These are phyloP conservation scores for Knufia petricola DNA, from an alignment of 2,329 filamentous ascomycete genomes.

Conservation along the genomic window DNA sequence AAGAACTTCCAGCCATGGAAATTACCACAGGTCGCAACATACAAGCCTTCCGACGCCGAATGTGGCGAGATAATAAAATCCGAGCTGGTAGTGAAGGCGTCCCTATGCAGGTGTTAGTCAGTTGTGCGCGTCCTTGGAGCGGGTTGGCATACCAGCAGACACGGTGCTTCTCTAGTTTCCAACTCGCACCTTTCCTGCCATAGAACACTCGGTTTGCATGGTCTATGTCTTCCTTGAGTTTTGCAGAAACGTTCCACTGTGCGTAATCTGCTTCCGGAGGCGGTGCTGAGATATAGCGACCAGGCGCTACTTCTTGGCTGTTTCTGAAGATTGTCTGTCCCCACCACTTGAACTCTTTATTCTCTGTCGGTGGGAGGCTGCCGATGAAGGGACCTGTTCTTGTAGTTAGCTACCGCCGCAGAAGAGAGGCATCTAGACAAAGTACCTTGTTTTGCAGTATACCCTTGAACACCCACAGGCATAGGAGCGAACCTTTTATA, in stretches of 20 bases:
- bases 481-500: slow-evolving; percentile 31
- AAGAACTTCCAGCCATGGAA: slow-evolving; percentile 46
- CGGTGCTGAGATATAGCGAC: slow-evolving; percentile 47
- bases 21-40: slow-evolving; percentile 35
- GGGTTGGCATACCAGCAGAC: slow-evolving; percentile 52
- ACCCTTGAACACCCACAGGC: slow-evolving; percentile 39
- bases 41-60: slow-evolving; percentile 32
- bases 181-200: slow-evolving; percentile 45
- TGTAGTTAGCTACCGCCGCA: slow-evolving; percentile 14
- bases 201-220: slow-evolving; percentile 50
- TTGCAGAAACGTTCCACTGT: slow-evolving; percentile 51
- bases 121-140: slow-evolving; percentile 8
- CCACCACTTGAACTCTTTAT: slow-evolving; percentile 48
- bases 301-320: slow-evolving; percentile 43
- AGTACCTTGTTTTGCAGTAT: slow-evolving; percentile 29
- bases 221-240: slow-evolving; percentile 50
- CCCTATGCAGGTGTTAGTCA: slow-evolving; percentile 37
- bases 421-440: neutral
- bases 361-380: slow-evolving; percentile 45
- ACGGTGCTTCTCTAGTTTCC: slow-evolving; percentile 53
- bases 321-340: slow-evolving; percentile 52
- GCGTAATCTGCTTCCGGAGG: slow-evolving; percentile 48
- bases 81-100: slow-evolving; percentile 52
- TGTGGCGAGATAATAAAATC: slow-evolving; percentile 43
- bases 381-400: slow-evolving; percentile 47